These are phyloP conservation scores for Cryomyces antarcticus DNA, from an alignment of 495 filamentous ascomycete species.

Conservation along the genomic window DNA sequence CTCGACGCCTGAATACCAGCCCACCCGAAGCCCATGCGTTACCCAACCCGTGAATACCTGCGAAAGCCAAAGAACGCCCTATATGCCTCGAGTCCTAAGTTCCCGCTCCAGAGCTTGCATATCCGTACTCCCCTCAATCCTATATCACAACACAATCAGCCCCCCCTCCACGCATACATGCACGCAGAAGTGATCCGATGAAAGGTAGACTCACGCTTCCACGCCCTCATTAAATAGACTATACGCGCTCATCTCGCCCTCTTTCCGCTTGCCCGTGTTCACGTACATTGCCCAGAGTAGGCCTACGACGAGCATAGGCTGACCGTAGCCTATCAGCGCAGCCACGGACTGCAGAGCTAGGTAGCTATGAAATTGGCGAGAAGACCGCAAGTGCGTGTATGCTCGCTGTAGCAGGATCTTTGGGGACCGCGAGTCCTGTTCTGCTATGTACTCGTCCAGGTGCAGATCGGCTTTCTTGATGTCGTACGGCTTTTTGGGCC, in stretches of 20 bases:
- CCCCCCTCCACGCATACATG: too few species aligned
- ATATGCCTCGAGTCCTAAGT: too few species aligned
- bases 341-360: slow-evolving; percentile 11
- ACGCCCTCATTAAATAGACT: slow-evolving; percentile 16
- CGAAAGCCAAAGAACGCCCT: too few species aligned
- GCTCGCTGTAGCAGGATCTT: slow-evolving; percentile 11
- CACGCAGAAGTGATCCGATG: too few species aligned
- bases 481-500: slow-evolving; percentile 13
- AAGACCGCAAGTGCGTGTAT: slow-evolving; percentile 9
- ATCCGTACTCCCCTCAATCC: too few species aligned
- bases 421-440: slow-evolving; percentile 14
- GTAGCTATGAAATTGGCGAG: slow-evolving; percentile 18
- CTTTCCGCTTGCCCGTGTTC: slow-evolving; percentile 15
- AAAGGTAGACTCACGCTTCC: too few species aligned
- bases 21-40: too few species aligned
- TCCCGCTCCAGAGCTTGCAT: too few species aligned
- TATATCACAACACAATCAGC: too few species aligned
- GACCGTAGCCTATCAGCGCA: slow-evolving; percentile 14
- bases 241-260: slow-evolving; percentile 19
- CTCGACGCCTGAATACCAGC: too few species aligned
- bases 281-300: slow-evolving; percentile 18
- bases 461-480: slow-evolving; percentile 16
- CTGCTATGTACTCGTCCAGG: slow-evolving; percentile 18
- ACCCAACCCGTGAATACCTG: too few species aligned
- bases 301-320: slow-evolving; percentile 17